Base-by-base conservation (phyloP, 192 early-diverging fungal species). In the Rhizophagus clarus region DNA sequence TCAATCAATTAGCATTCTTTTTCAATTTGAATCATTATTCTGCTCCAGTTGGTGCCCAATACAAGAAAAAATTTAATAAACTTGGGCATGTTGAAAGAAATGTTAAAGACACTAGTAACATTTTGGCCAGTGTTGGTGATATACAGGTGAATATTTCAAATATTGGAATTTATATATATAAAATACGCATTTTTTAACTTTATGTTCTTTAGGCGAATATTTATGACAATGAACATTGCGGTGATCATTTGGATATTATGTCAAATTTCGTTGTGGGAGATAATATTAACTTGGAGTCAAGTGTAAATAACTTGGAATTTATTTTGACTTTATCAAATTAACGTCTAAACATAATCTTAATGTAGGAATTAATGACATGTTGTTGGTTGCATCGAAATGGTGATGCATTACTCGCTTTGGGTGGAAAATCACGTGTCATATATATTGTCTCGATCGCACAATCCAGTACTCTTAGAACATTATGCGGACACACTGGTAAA, bases 231-330 rank as follows among this genome's bases (percentile, higher is more conserved):
- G 95, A 95, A 81, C 95, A 97, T 81, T 95, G 94, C 74, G 95
- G 95, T 14, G 95, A 96, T 80, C 96, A 97, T 74, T 86, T 97
- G 80, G 95, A 97, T 80, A 93, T 97, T 70, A 96, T 97, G 94
- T 95, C 95, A 8, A 94, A 97, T 82, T 97, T 92, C 75, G 88
- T 91, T 61, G 79, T 95, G 15, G 82, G 87, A 28, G 79, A 82
- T 29, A 17, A 12, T 77, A 42, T 64, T 68, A 14, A 61, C 47
- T 62, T 68, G 31, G 61, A 31, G 40, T 62, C 69, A 63, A 28
- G 42, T 14, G 34, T 66, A 32, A 15, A 61, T 66, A 14, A 17
- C 2, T 17, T 51, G 11, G 40, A 40, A 4, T 56, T 60, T 42
- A 14, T 77, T 70, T 29, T 22, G 22, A 60, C 34, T 34, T 20